phyloP scores from a whole-genome alignment of 1,139 yeast species.

The Barnettozyma hawaiiensis region DNA sequence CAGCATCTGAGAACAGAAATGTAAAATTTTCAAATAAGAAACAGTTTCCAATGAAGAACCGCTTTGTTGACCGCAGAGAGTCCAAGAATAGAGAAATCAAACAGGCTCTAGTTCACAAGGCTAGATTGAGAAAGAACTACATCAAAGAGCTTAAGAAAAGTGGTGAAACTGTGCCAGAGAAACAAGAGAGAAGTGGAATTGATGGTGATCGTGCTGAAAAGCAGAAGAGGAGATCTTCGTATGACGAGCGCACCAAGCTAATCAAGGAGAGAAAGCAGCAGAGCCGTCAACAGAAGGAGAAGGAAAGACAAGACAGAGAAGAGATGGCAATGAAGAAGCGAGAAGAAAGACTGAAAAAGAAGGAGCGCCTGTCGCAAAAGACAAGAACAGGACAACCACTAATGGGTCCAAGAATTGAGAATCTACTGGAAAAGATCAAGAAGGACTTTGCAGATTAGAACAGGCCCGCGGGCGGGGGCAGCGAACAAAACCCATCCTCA shows the following conservation, averaged over 20 bases:
- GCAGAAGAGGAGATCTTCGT: conserved; percentile 29
- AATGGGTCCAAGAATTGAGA: conserved; percentile 85
- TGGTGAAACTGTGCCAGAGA: conserved; percentile 45
- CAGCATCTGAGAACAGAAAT: conserved; percentile 1
- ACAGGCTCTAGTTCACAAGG: conserved; percentile 70
- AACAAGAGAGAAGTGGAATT: conserved; percentile 22
- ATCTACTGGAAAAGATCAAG: conserved; percentile 71
- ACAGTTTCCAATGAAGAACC: too few relatives aligned
- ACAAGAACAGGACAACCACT: conserved; percentile 80
- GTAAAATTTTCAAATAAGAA: conserved; percentile 9
- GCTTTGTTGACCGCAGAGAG: conserved; percentile 23
- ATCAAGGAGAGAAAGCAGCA: conserved; percentile 40
- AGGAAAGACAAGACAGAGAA: conserved; percentile 27
- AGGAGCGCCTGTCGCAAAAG: conserved; percentile 47
- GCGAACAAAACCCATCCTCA: conserved; percentile 21
- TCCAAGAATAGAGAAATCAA: conserved; percentile 42
- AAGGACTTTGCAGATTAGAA: conserved; percentile 30
- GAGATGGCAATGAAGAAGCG: conserved; percentile 28
- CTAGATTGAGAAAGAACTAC: conserved; percentile 78
- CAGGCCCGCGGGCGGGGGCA: background rate
- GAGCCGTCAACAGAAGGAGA: conserved; percentile 30
- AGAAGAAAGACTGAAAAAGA: conserved; percentile 39
- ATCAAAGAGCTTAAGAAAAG: conserved; percentile 75
- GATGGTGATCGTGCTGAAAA: conserved; percentile 23
- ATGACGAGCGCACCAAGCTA: conserved; percentile 43